These are phyloP conservation scores for Rhizopogon sp. DNA, from an alignment of 768 basidiomycete species.

Conservation along the genomic window DNA sequence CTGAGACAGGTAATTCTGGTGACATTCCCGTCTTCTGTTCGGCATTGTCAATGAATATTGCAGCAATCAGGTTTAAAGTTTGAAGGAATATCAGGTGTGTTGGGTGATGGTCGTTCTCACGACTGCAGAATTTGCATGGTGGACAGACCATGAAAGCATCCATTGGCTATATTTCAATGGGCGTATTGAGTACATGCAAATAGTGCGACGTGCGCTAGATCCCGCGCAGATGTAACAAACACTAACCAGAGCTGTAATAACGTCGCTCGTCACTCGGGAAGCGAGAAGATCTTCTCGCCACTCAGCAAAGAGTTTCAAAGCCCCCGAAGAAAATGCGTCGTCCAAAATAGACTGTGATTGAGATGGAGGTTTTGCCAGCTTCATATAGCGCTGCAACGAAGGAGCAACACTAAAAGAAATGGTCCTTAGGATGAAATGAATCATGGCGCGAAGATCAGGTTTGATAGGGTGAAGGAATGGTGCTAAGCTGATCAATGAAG, in stretches of 20 bases:
- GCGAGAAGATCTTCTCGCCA: conserved; percentile 9
- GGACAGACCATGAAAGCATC: conserved; percentile 43
- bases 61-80: conserved; percentile 37
- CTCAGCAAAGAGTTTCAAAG: conserved; percentile 9
- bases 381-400: conserved; percentile 20
- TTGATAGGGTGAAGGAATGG: conserved; percentile 23
- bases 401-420: conserved; percentile 6
- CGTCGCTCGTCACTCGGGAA: background rate
- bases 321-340: conserved; percentile 10
- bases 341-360: conserved; percentile 15
- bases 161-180: conserved; percentile 39
- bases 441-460: conserved; percentile 14
- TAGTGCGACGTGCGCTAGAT: conserved; percentile 6
- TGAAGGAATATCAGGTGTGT: conserved; percentile 34
- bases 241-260: conserved; percentile 24
- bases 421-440: conserved; percentile 23
- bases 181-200: conserved; percentile 16
- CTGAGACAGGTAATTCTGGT: background rate
- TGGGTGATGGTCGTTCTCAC: conserved; percentile 17
- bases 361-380: conserved; percentile 5
- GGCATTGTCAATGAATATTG: conserved; percentile 32
- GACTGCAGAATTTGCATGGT: conserved; percentile 23
- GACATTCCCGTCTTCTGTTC: conserved; percentile 7
- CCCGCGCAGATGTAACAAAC: conserved; percentile 11
- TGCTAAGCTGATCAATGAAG: conserved; percentile 36